Evolutionary conservation across 257 asterid genomes (phyloP), one percentile per base, ranked within the genome.

Genomic region (Orobanche coerulescens): DNA sequence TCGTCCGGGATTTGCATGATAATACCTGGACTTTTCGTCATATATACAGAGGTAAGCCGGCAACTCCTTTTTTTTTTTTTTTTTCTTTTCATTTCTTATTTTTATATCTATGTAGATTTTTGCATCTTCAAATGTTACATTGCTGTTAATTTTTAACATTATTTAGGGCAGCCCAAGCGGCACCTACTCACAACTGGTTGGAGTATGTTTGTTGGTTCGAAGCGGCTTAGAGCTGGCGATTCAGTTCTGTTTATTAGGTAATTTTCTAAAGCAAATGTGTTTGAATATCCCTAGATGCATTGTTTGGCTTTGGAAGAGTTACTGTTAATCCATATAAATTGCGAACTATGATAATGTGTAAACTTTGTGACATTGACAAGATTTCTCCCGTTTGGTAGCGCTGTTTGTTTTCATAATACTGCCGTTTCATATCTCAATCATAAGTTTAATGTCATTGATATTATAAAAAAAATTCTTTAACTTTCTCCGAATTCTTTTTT

Each of bases 181-280:
- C 96, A 88, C 75, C 83, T 88, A 24, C 94, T 88, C 19, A 87
- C 95, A 12, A 87, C 95, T n/a, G 94, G 95, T 11, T 87, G 95
- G 95, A 87, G 95, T 67, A 85, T 84, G 94, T 88, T 88, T 74
- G 87, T 88, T 67, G 91, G 96, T 28, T 85, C 92, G 7, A 88
- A 88, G 75, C 75, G 96, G 60, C 96, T 88, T 43, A 75, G 90
- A 79, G 92, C 96, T 2, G 96, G 96, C 8, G 96, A 88, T 60
- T 65, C 94, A 4, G 89, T 88, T 77, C 86, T 88, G 19, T 88
- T 88, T 26, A 83, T 88, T 70, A 81, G 96, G 96, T 88, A 74
- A 71, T 46, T 47, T 47, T 0, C 11, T 7, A 11, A n/a, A 23
- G n/a, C n/a, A 30, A 31, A 19, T 53, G 2, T 19, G 46, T 16